Evolutionary conservation across 805 yeast genomes (phyloP), one percentile per base, ranked within the genome.

Genomic region (Saccharomycopsis javanensis): DNA sequence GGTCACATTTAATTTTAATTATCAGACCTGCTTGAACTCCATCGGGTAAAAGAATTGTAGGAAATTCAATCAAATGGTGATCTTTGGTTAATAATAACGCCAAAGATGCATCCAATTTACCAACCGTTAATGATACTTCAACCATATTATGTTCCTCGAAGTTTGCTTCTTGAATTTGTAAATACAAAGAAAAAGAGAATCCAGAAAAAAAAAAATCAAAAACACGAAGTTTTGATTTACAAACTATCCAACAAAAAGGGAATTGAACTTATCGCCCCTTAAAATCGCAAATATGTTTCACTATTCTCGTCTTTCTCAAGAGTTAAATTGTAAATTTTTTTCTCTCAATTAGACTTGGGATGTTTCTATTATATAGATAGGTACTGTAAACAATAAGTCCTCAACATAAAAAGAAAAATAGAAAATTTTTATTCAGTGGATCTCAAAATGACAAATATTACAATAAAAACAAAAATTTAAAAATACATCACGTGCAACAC

Each of bases 11-110:
- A 69, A 94, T 84, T 64, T 85, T 86, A 54, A 94, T 88, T 55
- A 94, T 86, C 11, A 96, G 87, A 2, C 99, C 99, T 1, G 98
- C 95, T 62, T 80, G 79, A 35, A 91, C 94, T 42, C 92, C 91
- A 64, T 85, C 86, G 7, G 99, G 99, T 51, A 94, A 74, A 56
- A 94, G 75, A 57, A 92, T 82, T 3, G 98, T 89, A n/a, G 99
- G 99, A 66, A 92, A 94, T 67, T 94, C 99, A 62, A 94, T 91
- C 60, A 92, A 77, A 68, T 91, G 96, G 69, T 92, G 98, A 69
- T 92, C 94, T 57, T 85, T 80, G 18, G 99, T 92, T 38, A 95
- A 79, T 50, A 94, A 76, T 51, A 94, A 76, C 31, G 98, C 98
- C 69, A 94, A 75, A 1, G 97, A 90, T 11, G 97, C 96, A 68